Conservation (phyloP, 805 yeast genomes). For the Saccharomycopsis fermentans region DNA sequence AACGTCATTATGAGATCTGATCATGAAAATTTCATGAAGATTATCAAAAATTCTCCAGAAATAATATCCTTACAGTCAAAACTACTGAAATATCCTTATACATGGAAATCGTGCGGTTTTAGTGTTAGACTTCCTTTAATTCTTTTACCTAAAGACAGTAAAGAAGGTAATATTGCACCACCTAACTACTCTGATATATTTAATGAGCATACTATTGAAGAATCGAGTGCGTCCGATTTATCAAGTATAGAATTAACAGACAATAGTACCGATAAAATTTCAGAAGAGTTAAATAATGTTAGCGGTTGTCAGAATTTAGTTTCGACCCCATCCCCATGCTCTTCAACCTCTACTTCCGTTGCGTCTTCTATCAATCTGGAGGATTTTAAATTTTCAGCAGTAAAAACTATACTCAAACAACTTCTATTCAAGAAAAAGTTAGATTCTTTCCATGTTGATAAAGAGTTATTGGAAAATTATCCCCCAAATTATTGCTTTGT, state of each 20-base stretch:
- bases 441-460: background rate
- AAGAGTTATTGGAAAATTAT: background rate
- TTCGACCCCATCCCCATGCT: background rate
- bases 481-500: background rate
- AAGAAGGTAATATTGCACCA: constrained; percentile 6
- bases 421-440: background rate
- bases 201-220: background rate
- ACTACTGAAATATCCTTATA: background rate
- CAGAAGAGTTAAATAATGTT: background rate
- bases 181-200: constrained; percentile 3
- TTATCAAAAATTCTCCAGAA: background rate
- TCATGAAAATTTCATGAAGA: background rate
- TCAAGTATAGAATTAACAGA: background rate
- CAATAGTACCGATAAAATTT: background rate
- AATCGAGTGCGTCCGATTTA: background rate
- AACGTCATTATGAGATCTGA: background rate
- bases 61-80: background rate
- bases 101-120: background rate
- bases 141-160: background rate
- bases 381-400: background rate
- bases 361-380: background rate
- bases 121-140: background rate
- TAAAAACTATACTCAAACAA: background rate
- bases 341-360: background rate
- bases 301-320: background rate